A percentile compares a stretch with the other conserved stretches of the same genome.
phyloP scores from a whole-genome alignment of 1,284 basidiomycete species.

The Peniophora sp. region DNA sequence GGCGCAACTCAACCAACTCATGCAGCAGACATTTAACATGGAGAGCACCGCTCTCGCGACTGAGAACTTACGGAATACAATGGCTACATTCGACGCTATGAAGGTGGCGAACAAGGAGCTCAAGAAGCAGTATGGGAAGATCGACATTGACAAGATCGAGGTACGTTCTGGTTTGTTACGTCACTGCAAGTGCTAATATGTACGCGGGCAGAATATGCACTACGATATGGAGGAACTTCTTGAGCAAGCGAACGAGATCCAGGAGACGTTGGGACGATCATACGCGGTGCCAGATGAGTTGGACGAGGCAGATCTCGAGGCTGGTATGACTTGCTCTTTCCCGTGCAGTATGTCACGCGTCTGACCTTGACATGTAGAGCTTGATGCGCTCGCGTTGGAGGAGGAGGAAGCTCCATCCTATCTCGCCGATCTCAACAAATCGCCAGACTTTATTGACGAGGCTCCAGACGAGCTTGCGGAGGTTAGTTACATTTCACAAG shows the following conservation, averaged over 20 bases:
- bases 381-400: slow-evolving; percentile 84
- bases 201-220: slow-evolving; percentile 66
- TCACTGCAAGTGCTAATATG: not conserved
- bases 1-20: slow-evolving; percentile 80
- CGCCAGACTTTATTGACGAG: slow-evolving; percentile 87
- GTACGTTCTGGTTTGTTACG: slow-evolving; percentile 32
- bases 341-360: not conserved
- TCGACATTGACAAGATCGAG: slow-evolving; percentile 98
- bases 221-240: slow-evolving; percentile 98
- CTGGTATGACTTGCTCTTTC: slow-evolving; percentile 49
- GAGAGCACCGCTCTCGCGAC: slow-evolving; percentile 94
- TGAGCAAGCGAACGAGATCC: slow-evolving; percentile 97
- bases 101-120: slow-evolving; percentile 96
- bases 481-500: slow-evolving; percentile 27
- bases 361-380: slow-evolving; percentile 45
- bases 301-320: slow-evolving; percentile 95
- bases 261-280: slow-evolving; percentile 87
- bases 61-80: slow-evolving; percentile 96
- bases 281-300: slow-evolving; percentile 97
- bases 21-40: slow-evolving; percentile 99
- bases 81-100: slow-evolving; percentile 99
- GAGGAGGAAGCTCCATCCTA: slow-evolving; percentile 85
- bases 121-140: slow-evolving; percentile 94
- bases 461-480: slow-evolving; percentile 63
- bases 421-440: slow-evolving; percentile 75